Conservation (phyloP, 495 filamentous ascomycete species). For the Aspergillus indologenus region DNA sequence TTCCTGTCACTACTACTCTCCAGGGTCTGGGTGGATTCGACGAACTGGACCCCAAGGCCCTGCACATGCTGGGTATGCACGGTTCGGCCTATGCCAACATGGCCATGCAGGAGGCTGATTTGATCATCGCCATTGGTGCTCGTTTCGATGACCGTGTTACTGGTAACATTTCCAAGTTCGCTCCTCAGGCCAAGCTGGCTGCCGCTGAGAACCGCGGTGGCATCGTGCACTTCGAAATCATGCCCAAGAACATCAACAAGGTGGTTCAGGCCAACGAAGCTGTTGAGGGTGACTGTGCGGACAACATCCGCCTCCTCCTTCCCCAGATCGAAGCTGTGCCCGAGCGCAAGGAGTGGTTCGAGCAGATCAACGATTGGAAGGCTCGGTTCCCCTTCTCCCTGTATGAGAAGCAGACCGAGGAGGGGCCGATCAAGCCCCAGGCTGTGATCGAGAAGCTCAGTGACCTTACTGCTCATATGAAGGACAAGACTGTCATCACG, state of each 20-base stretch:
- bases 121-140: slow-evolving; percentile 60
- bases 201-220: slow-evolving; percentile 54
- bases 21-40: slow-evolving; percentile 66
- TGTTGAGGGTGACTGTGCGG: slow-evolving; percentile 57
- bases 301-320: slow-evolving; percentile 70
- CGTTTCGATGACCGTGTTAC: slow-evolving; percentile 64
- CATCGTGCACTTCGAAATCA: slow-evolving; percentile 63
- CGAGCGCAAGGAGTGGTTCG: slow-evolving; percentile 80
- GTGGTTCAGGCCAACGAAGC: slow-evolving; percentile 59
- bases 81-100: slow-evolving; percentile 62
- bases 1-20: slow-evolving; percentile 62
- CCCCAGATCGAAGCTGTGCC: slow-evolving; percentile 61
- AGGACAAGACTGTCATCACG: slow-evolving; percentile 77
- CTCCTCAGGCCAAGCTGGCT: slow-evolving; percentile 55
- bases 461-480: slow-evolving; percentile 66
- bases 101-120: slow-evolving; percentile 63
- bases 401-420: slow-evolving; percentile 68
- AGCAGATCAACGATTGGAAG: slow-evolving; percentile 87
- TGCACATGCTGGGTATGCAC: slow-evolving; percentile 66
- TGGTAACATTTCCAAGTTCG: slow-evolving; percentile 51
- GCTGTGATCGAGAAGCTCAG: slow-evolving; percentile 78
- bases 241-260: slow-evolving; percentile 65
- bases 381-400: slow-evolving; percentile 69
- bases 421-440: slow-evolving; percentile 85
- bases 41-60: slow-evolving; percentile 53